A percentile compares a stretch with the other conserved stretches of the same genome.
phyloP scores from a whole-genome alignment of 495 filamentous ascomycete genomes.

The Platismatia glauca region DNA sequence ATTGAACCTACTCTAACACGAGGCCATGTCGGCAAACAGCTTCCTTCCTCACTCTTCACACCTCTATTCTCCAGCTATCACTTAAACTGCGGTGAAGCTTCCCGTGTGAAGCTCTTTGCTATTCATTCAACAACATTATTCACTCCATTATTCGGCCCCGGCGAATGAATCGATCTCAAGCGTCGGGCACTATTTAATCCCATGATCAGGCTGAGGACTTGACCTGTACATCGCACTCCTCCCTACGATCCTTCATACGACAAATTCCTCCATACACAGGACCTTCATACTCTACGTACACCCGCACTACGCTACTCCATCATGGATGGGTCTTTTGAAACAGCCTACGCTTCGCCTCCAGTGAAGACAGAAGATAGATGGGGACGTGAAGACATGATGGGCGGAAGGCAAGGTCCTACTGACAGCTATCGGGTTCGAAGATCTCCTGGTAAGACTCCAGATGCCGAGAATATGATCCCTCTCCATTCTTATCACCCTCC shows the following conservation, averaged over 20 bases:
- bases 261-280: neutral
- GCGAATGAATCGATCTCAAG: neutral
- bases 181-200: neutral
- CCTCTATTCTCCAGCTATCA: conserved; percentile 24
- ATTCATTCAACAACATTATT: neutral
- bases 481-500: neutral
- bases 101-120: neutral
- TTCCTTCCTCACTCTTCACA: conserved; percentile 15
- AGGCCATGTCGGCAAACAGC: conserved; percentile 26
- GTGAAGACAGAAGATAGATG: conserved; percentile 22
- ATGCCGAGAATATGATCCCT: neutral
- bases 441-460: conserved; percentile 40
- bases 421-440: conserved; percentile 40
- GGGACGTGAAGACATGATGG: conserved; percentile 21
- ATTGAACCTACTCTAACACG: conserved; percentile 23
- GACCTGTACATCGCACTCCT: neutral
- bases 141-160: neutral
- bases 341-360: conserved; percentile 18
- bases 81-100: conserved; percentile 19
- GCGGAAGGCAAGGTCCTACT: conserved; percentile 16
- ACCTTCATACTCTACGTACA: neutral
- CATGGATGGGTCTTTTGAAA: conserved; percentile 22
- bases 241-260: neutral
- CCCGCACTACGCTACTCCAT: conserved; percentile 1
- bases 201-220: neutral